Percentiles rank a stretch among this genome's conserved stretches.
Evolutionary conservation across 495 filamentous ascomycete species (phyloP).

Genomic region (Penicillium turbatum): DNA sequence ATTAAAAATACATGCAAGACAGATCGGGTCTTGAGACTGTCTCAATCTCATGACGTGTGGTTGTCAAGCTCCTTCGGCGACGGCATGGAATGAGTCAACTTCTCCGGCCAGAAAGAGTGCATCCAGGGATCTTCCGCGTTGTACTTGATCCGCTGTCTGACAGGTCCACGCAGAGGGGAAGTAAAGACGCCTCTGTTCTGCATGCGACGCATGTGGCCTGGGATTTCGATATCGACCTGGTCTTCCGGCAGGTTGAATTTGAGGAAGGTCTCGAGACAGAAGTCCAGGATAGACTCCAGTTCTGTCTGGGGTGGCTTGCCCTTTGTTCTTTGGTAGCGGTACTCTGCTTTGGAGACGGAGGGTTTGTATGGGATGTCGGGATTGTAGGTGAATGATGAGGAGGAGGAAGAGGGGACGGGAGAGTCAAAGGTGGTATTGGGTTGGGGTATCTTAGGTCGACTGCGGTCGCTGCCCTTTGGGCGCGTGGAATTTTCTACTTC

Average conservation of each 20-base stretch:
- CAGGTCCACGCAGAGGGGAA: background rate
- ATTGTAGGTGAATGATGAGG: slow-evolving; percentile 4
- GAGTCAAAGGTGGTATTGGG: background rate
- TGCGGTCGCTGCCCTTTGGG: background rate
- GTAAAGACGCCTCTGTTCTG: slow-evolving; percentile 4
- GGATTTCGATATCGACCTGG: slow-evolving; percentile 36
- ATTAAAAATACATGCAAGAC: slow-evolving; percentile 1
- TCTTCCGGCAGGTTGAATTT: slow-evolving; percentile 24
- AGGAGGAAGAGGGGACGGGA: background rate
- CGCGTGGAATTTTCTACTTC: background rate
- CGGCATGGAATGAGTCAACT: background rate
- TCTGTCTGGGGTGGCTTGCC: slow-evolving; percentile 13
- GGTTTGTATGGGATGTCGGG: slow-evolving; percentile 2
- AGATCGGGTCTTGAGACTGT: too few relatives aligned
- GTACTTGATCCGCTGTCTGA: background rate
- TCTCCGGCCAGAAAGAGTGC: slow-evolving; percentile 1
- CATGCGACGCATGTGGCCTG: slow-evolving; percentile 27
- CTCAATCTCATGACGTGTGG: background rate
- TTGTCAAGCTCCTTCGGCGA: too few relatives aligned
- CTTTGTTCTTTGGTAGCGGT: background rate
- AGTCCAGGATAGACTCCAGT: slow-evolving; percentile 29
- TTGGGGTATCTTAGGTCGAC: background rate
- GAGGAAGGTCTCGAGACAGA: slow-evolving; percentile 36
- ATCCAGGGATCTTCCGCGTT: slow-evolving; percentile 2
- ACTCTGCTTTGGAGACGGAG: slow-evolving; percentile 1